Evolutionary conservation across 1,284 basidiomycete genomes (phyloP).

Genomic region (Stereum hirsutum): DNA sequence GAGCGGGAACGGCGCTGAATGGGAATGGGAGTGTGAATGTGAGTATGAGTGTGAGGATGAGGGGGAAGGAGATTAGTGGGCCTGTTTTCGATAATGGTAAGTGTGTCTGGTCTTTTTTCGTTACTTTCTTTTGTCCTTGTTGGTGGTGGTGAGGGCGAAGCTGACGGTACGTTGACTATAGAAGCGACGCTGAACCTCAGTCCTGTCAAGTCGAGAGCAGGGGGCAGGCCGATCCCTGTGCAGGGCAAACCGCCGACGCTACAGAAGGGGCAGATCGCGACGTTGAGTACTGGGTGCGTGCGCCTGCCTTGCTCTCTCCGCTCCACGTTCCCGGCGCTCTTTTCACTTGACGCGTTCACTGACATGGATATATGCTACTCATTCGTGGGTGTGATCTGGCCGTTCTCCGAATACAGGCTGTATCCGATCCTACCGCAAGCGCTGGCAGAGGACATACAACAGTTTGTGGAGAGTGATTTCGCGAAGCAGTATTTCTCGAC

Average conservation of each 20-base stretch:
- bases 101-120: slow-evolving; percentile 9
- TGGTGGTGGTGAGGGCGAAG: background rate
- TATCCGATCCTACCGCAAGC: slow-evolving; percentile 69
- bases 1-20: no score
- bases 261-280: slow-evolving; percentile 18
- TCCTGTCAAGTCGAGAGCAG: slow-evolving; percentile 55
- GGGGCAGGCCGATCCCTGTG: slow-evolving; percentile 63
- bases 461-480: slow-evolving; percentile 78
- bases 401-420: background rate
- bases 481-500: slow-evolving; percentile 85
- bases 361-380: no score
- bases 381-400: no score
- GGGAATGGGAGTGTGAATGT: no score
- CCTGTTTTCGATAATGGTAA: slow-evolving; percentile 59
- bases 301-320: background rate
- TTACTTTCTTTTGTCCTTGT: no score
- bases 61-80: slow-evolving; percentile 54
- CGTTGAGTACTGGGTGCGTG: slow-evolving; percentile 57
- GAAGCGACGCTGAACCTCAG: slow-evolving; percentile 68
- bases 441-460: slow-evolving; percentile 74
- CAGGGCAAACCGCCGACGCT: slow-evolving; percentile 15
- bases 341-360: no score
- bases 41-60: no score
- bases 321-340: no score
- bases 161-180: no score